These are phyloP conservation scores for Oemleria cerasiformis DNA, from an alignment of 306 rosid species.

Conservation along the genomic window DNA sequence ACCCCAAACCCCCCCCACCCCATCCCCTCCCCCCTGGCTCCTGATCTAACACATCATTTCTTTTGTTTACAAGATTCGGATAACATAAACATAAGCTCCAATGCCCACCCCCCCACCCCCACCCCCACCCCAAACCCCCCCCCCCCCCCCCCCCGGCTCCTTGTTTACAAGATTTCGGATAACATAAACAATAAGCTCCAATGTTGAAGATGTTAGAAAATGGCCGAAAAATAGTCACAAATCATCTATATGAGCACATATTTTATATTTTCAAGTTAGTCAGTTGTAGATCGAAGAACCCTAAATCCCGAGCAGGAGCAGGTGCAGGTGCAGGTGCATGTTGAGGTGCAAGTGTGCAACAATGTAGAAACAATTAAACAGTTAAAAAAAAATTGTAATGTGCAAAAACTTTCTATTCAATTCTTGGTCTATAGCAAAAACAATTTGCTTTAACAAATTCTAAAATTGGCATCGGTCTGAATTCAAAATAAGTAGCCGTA, in stretches of 20 bases:
- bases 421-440: constrained; percentile 35
- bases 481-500: constrained; percentile 52
- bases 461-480: constrained; percentile 49
- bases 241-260: neutral
- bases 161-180: too few species aligned
- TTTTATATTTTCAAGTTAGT: neutral
- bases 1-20: too few species aligned
- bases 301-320: too few species aligned
- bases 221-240: neutral
- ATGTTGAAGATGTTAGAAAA: neutral
- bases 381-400: neutral
- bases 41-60: too few species aligned
- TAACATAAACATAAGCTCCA: too few species aligned
- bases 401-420: neutral
- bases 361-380: neutral
- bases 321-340: neutral
- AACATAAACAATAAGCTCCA: neutral
- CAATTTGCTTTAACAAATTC: constrained; percentile 43
- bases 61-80: too few species aligned
- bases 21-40: too few species aligned
- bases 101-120: too few species aligned
- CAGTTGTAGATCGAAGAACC: neutral
- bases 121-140: too few species aligned
- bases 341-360: neutral
- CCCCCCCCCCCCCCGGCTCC: too few species aligned